phyloP scores from a whole-genome alignment of 805 yeast species.

The Candida endomychidarum region DNA sequence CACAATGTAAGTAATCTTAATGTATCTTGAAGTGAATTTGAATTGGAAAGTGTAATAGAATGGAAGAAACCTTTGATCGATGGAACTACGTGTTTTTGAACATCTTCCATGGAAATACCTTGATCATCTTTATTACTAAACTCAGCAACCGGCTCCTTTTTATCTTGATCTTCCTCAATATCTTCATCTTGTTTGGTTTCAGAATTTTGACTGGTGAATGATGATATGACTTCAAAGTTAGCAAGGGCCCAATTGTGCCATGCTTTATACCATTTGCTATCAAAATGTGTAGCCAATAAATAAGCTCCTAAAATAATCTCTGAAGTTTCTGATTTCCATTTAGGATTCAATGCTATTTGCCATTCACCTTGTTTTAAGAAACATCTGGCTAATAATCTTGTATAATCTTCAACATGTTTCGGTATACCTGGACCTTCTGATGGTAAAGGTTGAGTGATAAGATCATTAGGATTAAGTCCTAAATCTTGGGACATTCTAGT shows the following conservation, averaged over 20 bases:
- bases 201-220: constrained; percentile 38
- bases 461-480: constrained; percentile 82
- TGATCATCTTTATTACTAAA: constrained; percentile 9
- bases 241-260: constrained; percentile 99
- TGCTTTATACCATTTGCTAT: constrained; percentile 92
- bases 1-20: constrained; percentile 85
- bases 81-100: constrained; percentile 88
- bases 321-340: constrained; percentile 76
- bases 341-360: constrained; percentile 79
- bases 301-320: constrained; percentile 90
- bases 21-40: constrained; percentile 91
- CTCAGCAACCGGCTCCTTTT: constrained; percentile 11
- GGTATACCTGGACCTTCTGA: constrained; percentile 68
- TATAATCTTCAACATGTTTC: constrained; percentile 77
- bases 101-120: constrained; percentile 49
- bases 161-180: not conserved
- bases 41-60: constrained; percentile 82
- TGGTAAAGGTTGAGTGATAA: constrained; percentile 83
- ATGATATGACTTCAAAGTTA: constrained; percentile 89
- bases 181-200: constrained; percentile 23
- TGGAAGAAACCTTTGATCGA: constrained; percentile 96
- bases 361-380: constrained; percentile 98
- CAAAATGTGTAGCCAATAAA: constrained; percentile 91
- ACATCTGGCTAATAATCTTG: constrained; percentile 86
- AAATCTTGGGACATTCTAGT: constrained; percentile 86